These are phyloP conservation scores for Cyclotella choctawhatcheeana DNA, from an alignment of 108 stramenopile genomes.

Conservation along the genomic window DNA sequence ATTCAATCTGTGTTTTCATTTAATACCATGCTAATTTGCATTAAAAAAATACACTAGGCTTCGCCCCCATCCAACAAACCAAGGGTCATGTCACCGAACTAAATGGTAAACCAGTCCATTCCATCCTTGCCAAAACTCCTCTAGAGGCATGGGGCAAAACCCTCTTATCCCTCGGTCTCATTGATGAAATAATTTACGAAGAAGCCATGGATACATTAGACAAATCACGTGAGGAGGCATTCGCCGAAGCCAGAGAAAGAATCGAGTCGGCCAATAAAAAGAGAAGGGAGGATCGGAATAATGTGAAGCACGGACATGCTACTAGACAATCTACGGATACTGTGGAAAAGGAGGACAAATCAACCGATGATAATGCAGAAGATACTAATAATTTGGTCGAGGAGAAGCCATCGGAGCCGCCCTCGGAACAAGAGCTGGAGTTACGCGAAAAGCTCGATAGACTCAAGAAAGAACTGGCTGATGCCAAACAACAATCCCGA, in stretches of 20 bases:
- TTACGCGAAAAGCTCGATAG: conserved; percentile 52
- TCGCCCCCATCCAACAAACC: conserved; percentile 47
- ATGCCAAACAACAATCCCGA: conserved; percentile 52
- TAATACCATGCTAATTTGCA: no score
- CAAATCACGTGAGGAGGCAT: conserved; percentile 41
- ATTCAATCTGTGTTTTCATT: no score
- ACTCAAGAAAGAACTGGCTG: conserved; percentile 43
- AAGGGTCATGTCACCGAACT: conserved; percentile 58
- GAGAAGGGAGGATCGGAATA: conserved; percentile 42
- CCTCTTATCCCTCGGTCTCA: conserved; percentile 68
- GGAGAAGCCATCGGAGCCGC: conserved; percentile 43
- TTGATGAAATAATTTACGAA: conserved; percentile 78
- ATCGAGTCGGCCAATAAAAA: conserved; percentile 44
- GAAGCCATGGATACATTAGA: conserved; percentile 57
- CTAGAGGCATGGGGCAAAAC: conserved; percentile 85
- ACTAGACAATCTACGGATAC: background rate
- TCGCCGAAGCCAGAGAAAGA: conserved; percentile 50
- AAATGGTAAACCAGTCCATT: conserved; percentile 67
- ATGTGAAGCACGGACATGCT: conserved; percentile 16
- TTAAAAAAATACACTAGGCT: conserved; percentile 20
- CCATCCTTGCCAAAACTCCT: conserved; percentile 65
- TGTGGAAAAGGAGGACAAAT: conserved; percentile 16
- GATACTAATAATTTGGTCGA: conserved; percentile 15
- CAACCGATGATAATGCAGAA: conserved; percentile 20
- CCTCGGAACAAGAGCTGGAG: conserved; percentile 55